Percentiles rank a stretch among this genome's conserved stretches.
Evolutionary conservation across 352 stramenopile species (phyloP).

Genomic region (Phytophthora pinifolia): DNA sequence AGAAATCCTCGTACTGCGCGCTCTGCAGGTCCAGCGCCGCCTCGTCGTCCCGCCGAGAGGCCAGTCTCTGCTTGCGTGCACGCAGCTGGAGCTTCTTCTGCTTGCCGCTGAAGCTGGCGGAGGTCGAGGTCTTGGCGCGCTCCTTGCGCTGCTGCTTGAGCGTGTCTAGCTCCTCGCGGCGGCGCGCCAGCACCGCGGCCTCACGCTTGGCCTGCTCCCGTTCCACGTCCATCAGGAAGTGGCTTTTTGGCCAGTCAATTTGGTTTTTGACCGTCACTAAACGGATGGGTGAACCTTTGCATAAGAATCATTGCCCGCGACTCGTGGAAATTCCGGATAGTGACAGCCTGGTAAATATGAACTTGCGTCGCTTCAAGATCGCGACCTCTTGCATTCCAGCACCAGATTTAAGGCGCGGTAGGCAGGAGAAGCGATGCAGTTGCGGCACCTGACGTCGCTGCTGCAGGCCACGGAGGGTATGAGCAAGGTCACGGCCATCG

Average conservation of each 20-base stretch:
- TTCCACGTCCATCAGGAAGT: constrained; percentile 22
- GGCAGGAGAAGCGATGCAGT: constrained; percentile 72
- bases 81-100: constrained; percentile 87
- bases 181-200: constrained; percentile 65
- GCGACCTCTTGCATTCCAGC: constrained; percentile 3
- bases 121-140: constrained; percentile 52
- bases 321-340: too few species aligned
- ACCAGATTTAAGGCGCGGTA: constrained; percentile 1
- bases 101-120: constrained; percentile 80
- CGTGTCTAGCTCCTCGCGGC: constrained; percentile 67
- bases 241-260: too few species aligned
- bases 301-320: too few species aligned
- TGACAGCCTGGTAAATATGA: too few species aligned
- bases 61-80: constrained; percentile 77
- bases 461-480: constrained; percentile 89
- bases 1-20: constrained; percentile 54
- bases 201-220: constrained; percentile 63
- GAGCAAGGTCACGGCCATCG: constrained; percentile 91
- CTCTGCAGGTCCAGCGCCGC: constrained; percentile 55
- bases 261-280: too few species aligned
- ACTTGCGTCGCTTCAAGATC: constrained; percentile 43
- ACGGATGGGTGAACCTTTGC: too few species aligned
- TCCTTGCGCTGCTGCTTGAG: constrained; percentile 86
- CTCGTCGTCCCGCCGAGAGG: constrained; percentile 59
- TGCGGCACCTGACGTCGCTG: constrained; percentile 91